phyloP scores from a whole-genome alignment of 352 stramenopile species.

The Phytophthora pistaciae region DNA sequence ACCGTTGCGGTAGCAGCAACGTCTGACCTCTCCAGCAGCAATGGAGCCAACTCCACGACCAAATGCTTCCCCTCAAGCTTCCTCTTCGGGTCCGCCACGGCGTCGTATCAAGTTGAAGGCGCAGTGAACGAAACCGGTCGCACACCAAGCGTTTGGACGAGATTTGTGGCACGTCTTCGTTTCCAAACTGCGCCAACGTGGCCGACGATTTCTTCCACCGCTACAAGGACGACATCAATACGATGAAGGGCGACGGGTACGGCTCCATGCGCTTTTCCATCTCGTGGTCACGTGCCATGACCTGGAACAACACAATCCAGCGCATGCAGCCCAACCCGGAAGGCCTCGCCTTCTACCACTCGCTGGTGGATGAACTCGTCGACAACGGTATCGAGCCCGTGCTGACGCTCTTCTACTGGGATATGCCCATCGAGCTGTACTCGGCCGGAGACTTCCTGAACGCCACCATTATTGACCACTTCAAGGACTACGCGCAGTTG shows the following conservation, averaged over 20 bases:
- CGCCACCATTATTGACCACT: too few relatives aligned
- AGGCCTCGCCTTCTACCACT: slow-evolving; percentile 93
- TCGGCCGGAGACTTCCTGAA: too few relatives aligned
- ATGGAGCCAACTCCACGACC: slow-evolving; percentile 10
- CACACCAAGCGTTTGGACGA: slow-evolving; percentile 90
- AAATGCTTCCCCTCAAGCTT: slow-evolving; percentile 65
- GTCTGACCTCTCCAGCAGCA: slow-evolving; percentile 12
- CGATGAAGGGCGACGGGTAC: slow-evolving; percentile 92
- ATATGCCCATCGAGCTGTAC: too few relatives aligned
- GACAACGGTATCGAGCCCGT: slow-evolving; percentile 85
- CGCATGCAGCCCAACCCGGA: slow-evolving; percentile 77
- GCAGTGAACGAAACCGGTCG: slow-evolving; percentile 73
- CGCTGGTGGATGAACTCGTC: slow-evolving; percentile 87
- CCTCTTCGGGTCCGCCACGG: slow-evolving; percentile 82
- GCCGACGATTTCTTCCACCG: slow-evolving; percentile 93
- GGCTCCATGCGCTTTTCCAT: slow-evolving; percentile 94
- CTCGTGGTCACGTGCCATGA: slow-evolving; percentile 91
- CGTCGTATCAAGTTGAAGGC: slow-evolving; percentile 93
- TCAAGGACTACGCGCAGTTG: too few relatives aligned
- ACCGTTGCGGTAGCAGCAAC: too few relatives aligned
- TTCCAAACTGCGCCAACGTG: slow-evolving; percentile 79
- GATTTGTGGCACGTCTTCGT: slow-evolving; percentile 64
- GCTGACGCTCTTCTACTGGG: slow-evolving; percentile 55
- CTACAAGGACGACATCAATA: slow-evolving; percentile 88
- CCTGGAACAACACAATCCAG: slow-evolving; percentile 60